phyloP scores from a whole-genome alignment of 1,284 basidiomycete genomes.

The Boletus semigastroideus region DNA sequence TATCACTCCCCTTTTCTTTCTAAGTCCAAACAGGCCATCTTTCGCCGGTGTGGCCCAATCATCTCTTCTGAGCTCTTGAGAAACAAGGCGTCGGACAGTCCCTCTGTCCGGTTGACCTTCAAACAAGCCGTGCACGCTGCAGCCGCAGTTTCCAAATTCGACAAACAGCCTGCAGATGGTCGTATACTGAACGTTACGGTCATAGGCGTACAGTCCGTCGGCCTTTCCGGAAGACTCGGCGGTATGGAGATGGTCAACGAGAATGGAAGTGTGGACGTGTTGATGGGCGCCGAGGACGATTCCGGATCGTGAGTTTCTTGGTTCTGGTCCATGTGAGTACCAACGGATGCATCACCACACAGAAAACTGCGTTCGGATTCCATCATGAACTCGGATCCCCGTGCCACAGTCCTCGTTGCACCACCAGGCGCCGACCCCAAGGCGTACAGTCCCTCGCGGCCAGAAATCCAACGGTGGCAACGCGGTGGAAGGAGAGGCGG shows the following conservation, averaged over 20 bases:
- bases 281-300: constrained; percentile 51
- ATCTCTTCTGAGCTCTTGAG: constrained; percentile 50
- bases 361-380: constrained; percentile 88
- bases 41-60: constrained; percentile 76
- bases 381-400: constrained; percentile 64
- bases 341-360: neutral
- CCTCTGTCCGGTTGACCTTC: constrained; percentile 73
- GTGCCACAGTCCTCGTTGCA: constrained; percentile 66
- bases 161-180: constrained; percentile 82
- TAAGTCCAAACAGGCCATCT: constrained; percentile 60
- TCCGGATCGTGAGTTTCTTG: constrained; percentile 56
- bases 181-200: constrained; percentile 66
- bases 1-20: neutral
- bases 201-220: constrained; percentile 49
- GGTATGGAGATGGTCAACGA: constrained; percentile 58
- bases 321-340: neutral
- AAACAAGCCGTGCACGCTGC: constrained; percentile 63
- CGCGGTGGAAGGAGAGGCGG: constrained; percentile 34
- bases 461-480: constrained; percentile 30
- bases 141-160: constrained; percentile 69
- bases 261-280: constrained; percentile 66
- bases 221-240: constrained; percentile 39
- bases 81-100: constrained; percentile 41
- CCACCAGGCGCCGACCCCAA: constrained; percentile 66
- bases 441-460: constrained; percentile 45